Base-by-base conservation (phyloP, 2,329 filamentous ascomycete genomes). In the Chaetomium sp. region DNA sequence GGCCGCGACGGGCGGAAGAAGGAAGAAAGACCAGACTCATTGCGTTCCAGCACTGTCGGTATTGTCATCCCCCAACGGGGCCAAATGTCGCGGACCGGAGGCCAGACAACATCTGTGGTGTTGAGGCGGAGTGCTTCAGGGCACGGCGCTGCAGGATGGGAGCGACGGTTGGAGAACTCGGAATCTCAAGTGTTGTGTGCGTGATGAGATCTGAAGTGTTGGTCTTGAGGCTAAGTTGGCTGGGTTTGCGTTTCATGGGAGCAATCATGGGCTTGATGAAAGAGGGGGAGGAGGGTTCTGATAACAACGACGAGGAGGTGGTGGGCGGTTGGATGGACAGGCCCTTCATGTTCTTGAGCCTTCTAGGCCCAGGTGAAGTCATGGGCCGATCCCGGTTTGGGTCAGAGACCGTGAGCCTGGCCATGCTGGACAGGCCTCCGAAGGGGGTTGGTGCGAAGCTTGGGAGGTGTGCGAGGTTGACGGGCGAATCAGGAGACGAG, bases 401-500 rank as follows among this genome's bases (percentile, higher is more conserved):
- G 68, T 82, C 78, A 67, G 79, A 76, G 56, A 84, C 74, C 60
- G 78, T 79, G 63, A 84, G 79, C 73, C 77, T 78, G 72, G 80
- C 79, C 80, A 82, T 81, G 60, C 78, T 76, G 3, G 78, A 73
- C 62, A 82, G 72, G 57, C 77, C 76, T 64, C 63, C 81, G 68
- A 88, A 87, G 3, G 81, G 82, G 7, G 87, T 85, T 4, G 85
- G 83, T 0, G 87, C 83, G 71, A 90, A 92, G 16, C 88, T 87
- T 57, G 86, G 87, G 53, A 92, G 82, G 3, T 91, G 88, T 62
- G 90, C 85, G 62, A 93, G 82, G 63, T 90, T 90, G 62, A 90
- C 81, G 1, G 93, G 92, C 2, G 95, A 97, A 77, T 97, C 93
- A 9, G 94, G 94, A 1, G 94, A 97, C 25, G 93, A 92, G 60